These are phyloP conservation scores for Leucogyrophana mollusca DNA, from an alignment of 768 basidiomycete species.

Conservation along the genomic window DNA sequence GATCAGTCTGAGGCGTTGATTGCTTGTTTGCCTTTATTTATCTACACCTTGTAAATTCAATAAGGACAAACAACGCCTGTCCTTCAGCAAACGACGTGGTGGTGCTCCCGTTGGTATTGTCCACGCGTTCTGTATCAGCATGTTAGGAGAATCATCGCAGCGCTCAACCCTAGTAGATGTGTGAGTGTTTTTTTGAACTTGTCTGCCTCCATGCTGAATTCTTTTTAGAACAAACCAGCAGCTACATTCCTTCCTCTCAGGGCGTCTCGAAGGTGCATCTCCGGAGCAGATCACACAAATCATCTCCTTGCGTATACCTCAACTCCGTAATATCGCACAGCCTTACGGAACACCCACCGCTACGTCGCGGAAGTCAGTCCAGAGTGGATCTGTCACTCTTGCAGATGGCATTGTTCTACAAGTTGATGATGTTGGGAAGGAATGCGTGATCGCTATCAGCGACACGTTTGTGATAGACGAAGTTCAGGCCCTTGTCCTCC, in stretches of 20 bases:
- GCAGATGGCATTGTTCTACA: conserved; percentile 59
- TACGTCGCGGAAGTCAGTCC: conserved; percentile 64
- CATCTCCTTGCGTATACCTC: conserved; percentile 53
- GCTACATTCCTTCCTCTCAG: conserved; percentile 58
- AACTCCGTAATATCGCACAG: conserved; percentile 54
- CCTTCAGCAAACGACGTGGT: conserved; percentile 1
- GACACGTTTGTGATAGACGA: conserved; percentile 74
- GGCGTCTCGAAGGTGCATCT: conserved; percentile 56
- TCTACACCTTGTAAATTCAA: conserved; percentile 23
- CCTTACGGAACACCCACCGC: conserved; percentile 72
- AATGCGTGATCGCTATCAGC: conserved; percentile 71
- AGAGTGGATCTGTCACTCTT: conserved; percentile 68
- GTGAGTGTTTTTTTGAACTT: conserved; percentile 30
- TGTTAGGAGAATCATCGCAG: conserved; percentile 49
- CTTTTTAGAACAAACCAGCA: conserved; percentile 58
- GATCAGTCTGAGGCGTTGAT: no score
- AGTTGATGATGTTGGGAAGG: conserved; percentile 70
- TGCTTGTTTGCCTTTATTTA: no score
- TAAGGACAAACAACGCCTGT: conserved; percentile 17
- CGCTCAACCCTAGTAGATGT: conserved; percentile 73
- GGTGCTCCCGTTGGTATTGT: no score
- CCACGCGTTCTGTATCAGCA: conserved; percentile 17
- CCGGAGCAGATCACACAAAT: conserved; percentile 59
- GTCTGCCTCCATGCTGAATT: conserved; percentile 1
- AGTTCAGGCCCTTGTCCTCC: conserved; percentile 69